Evolutionary conservation across 352 stramenopile genomes (phyloP).

Genomic region (Peronospora tabacina): DNA sequence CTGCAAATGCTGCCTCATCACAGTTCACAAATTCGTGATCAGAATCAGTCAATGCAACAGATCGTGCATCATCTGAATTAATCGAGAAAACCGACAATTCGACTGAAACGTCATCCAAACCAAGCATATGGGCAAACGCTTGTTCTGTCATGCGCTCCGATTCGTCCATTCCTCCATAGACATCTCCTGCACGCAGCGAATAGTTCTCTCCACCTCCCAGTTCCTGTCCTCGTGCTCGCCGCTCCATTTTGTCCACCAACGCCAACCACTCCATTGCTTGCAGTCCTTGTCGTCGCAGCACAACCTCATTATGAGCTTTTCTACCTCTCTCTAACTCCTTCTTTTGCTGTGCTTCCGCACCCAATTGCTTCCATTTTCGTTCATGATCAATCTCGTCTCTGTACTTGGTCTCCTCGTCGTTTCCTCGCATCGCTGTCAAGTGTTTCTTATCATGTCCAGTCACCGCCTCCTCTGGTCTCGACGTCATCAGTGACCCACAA

Average conservation of each 20-base stretch:
- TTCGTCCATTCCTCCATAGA: constrained; percentile 2
- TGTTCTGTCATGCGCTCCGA: constrained; percentile 17
- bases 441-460: constrained; percentile 47
- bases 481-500: constrained; percentile 16
- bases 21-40: constrained; percentile 3
- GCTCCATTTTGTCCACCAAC: constrained; percentile 39
- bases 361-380: constrained; percentile 27
- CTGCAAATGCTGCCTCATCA: constrained; percentile 3
- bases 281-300: constrained; percentile 31
- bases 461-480: constrained; percentile 35
- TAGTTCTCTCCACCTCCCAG: constrained; percentile 9
- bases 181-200: constrained; percentile 4
- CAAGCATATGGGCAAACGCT: constrained; percentile 43
- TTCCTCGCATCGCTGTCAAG: constrained; percentile 24
- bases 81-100: constrained; percentile 36
- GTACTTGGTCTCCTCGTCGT: constrained; percentile 38
- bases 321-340: constrained; percentile 33
- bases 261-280: constrained; percentile 49
- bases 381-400: constrained; percentile 34
- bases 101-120: constrained; percentile 26
- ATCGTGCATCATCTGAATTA: constrained; percentile 23
- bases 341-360: constrained; percentile 32
- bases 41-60: constrained; percentile 10
- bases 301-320: constrained; percentile 27
- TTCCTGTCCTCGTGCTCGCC: constrained; percentile 16